Evolutionary conservation across 768 basidiomycete genomes (phyloP).

Genomic region (Xanthoconium purpureum): DNA sequence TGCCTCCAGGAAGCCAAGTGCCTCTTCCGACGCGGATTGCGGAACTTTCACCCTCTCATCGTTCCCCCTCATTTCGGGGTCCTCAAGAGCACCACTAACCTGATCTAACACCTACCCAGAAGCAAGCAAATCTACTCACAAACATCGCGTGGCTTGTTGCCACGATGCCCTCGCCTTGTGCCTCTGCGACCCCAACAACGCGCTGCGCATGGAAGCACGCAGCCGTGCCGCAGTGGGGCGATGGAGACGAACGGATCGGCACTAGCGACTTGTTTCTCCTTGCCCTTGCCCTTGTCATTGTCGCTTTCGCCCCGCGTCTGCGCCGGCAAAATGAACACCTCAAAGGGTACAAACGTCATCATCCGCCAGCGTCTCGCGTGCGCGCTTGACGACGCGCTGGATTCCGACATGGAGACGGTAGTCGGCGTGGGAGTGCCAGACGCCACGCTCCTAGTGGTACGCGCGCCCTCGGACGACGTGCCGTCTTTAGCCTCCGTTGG

Average conservation of each 20-base stretch:
- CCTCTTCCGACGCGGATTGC: too few species aligned
- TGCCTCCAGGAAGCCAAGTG: too few species aligned
- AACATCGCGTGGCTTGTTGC: background rate
- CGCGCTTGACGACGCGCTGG: background rate
- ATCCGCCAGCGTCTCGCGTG: background rate
- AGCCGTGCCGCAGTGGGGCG: background rate
- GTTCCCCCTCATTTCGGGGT: background rate
- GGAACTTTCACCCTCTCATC: too few species aligned
- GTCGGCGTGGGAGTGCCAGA: background rate
- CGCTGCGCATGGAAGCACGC: too few species aligned
- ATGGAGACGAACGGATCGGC: background rate
- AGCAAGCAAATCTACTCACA: slow-evolving; percentile 1
- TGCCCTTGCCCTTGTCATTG: background rate
- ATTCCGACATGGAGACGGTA: background rate
- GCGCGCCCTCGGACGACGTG: too few species aligned
- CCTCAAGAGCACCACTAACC: background rate
- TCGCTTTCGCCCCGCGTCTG: too few species aligned
- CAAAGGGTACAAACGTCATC: slow-evolving; percentile 8
- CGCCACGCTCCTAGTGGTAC: background rate
- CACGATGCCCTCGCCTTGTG: background rate
- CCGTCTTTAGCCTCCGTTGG: too few species aligned
- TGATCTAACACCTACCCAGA: background rate
- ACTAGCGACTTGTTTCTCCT: background rate
- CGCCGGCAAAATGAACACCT: slow-evolving; percentile 24
- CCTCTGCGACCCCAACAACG: background rate